These are phyloP conservation scores for Naganishia friedmannii DNA, from an alignment of 768 basidiomycete genomes.

Conservation along the genomic window DNA sequence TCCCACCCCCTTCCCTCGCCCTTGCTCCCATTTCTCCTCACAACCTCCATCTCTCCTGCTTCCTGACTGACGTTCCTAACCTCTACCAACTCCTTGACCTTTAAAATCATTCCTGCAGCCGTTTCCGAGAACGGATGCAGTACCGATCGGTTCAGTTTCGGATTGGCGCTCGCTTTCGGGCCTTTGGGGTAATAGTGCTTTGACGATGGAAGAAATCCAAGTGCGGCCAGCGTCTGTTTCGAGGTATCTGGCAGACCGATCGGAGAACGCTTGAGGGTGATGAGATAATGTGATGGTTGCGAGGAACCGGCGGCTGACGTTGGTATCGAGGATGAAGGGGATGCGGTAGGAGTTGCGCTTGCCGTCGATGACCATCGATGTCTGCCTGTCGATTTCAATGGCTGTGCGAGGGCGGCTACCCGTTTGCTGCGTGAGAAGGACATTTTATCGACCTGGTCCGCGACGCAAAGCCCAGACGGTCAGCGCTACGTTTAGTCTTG, in stretches of 20 bases:
- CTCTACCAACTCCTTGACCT: slow-evolving; percentile 82
- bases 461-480: not conserved
- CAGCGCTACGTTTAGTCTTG: not conserved
- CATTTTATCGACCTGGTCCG: not conserved
- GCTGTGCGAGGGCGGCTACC: slow-evolving; percentile 2
- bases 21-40: slow-evolving; percentile 34
- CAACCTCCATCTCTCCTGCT: slow-evolving; percentile 37
- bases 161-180: slow-evolving; percentile 39
- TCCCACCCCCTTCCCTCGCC: slow-evolving; percentile 44
- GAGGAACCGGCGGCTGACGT: not conserved
- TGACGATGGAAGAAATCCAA: slow-evolving; percentile 60
- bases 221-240: slow-evolving; percentile 70
- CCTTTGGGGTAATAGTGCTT: slow-evolving; percentile 6
- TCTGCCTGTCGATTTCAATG: not conserved
- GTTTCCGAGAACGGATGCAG: slow-evolving; percentile 71
- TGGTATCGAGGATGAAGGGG: slow-evolving; percentile 1
- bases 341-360: not conserved
- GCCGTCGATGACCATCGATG: slow-evolving; percentile 8
- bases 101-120: slow-evolving; percentile 78
- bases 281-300: slow-evolving; percentile 71
- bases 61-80: slow-evolving; percentile 73
- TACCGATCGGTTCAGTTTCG: slow-evolving; percentile 77
- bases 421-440: slow-evolving; percentile 6
- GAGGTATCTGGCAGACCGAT: slow-evolving; percentile 73
- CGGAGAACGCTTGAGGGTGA: slow-evolving; percentile 81